Evolutionary conservation across 768 basidiomycete species (phyloP).

Genomic region (Podaxis rugospora): DNA sequence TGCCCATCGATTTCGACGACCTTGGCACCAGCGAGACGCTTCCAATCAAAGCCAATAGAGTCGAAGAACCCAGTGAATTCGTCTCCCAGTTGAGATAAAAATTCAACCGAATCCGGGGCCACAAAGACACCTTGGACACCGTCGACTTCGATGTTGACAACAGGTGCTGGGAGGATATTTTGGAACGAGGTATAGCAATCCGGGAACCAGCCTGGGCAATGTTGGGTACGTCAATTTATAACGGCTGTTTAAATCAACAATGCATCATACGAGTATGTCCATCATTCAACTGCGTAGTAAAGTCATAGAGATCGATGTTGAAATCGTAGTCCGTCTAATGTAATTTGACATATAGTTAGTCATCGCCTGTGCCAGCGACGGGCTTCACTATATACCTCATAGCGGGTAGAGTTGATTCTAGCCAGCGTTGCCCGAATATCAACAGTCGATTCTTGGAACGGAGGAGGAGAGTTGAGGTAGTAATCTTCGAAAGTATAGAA

Average conservation of each 20-base stretch:
- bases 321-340: slow-evolving; percentile 63
- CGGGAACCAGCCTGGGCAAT: slow-evolving; percentile 50
- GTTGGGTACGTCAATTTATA: background rate
- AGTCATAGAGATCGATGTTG: slow-evolving; percentile 51
- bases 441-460: slow-evolving; percentile 51
- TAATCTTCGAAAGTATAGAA: slow-evolving; percentile 53
- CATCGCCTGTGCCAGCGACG: background rate
- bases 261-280: slow-evolving; percentile 52
- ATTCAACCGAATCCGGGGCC: slow-evolving; percentile 49
- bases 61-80: slow-evolving; percentile 43
- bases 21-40: slow-evolving; percentile 55
- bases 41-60: slow-evolving; percentile 49
- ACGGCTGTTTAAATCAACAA: background rate
- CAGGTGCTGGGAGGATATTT: slow-evolving; percentile 53
- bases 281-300: slow-evolving; percentile 54
- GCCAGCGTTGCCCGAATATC: slow-evolving; percentile 48
- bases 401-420: slow-evolving; percentile 44
- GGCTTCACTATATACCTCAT: slow-evolving; percentile 28
- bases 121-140: slow-evolving; percentile 46
- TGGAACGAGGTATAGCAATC: slow-evolving; percentile 50
- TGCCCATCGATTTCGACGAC: slow-evolving; percentile 51
- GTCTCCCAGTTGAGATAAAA: slow-evolving; percentile 41
- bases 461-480: slow-evolving; percentile 45
- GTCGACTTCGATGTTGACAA: slow-evolving; percentile 45
- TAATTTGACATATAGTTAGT: background rate